phyloP scores from a whole-genome alignment of 441 rosid genomes.

The Adansonia madagascariensis region DNA sequence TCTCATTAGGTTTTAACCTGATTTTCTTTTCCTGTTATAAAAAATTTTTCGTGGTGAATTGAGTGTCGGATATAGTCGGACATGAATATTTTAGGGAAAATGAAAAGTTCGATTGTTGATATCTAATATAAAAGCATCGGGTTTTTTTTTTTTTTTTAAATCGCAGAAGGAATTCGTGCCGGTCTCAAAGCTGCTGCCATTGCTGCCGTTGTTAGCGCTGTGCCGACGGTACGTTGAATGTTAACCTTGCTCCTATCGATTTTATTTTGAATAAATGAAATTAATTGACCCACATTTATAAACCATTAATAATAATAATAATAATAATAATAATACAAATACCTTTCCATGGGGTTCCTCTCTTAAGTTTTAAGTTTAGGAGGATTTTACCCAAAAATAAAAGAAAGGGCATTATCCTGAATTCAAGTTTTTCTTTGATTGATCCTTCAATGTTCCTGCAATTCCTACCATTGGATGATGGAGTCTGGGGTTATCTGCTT shows the following conservation, averaged over 20 bases:
- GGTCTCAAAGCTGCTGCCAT: conserved; percentile 60
- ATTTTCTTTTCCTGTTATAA: background rate
- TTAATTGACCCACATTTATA: background rate
- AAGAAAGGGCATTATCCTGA: background rate
- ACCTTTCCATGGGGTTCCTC: background rate
- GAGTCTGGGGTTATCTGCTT: background rate
- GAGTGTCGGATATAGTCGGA: background rate
- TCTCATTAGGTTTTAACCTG: background rate
- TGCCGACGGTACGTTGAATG: conserved; percentile 51
- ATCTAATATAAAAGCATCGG: background rate
- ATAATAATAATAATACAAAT: background rate
- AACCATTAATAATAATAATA: background rate
- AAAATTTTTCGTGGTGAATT: no score
- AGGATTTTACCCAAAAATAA: background rate
- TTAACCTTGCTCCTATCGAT: background rate
- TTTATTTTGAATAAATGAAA: background rate
- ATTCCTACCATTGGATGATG: background rate
- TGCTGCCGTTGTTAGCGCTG: conserved; percentile 40
- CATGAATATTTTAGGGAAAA: background rate
- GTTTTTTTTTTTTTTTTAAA: conserved; percentile 5
- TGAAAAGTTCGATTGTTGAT: background rate
- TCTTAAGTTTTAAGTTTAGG: background rate
- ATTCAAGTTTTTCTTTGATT: background rate
- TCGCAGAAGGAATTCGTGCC: conserved; percentile 63
- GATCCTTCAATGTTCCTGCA: background rate